phyloP scores from a whole-genome alignment of 345 rosid genomes.

The Hibiscus trionum region DNA sequence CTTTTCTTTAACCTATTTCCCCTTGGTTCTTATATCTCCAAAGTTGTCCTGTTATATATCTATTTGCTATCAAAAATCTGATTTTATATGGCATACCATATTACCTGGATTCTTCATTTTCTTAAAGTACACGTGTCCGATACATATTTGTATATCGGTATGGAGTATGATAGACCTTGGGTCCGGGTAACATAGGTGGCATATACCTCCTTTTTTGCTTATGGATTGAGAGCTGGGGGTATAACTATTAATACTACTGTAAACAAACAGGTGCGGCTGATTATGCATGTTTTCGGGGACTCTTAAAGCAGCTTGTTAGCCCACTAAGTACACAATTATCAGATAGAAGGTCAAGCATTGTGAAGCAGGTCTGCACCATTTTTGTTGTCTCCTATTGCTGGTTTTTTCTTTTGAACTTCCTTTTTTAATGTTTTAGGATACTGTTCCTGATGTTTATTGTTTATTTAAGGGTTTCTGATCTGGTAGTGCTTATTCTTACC shows the following conservation, averaged over 20 bases:
- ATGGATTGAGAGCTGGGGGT: background rate
- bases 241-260: background rate
- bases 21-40: background rate
- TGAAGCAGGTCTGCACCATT: constrained; percentile 65
- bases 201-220: background rate
- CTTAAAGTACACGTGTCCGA: no score
- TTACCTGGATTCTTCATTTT: no score
- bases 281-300: constrained; percentile 78
- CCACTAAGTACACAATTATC: constrained; percentile 83
- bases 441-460: background rate
- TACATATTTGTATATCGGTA: no score
- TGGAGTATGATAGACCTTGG: no score
- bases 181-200: no score
- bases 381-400: background rate
- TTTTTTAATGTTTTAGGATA: background rate
- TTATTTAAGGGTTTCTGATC: background rate
- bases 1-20: background rate
- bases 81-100: background rate
- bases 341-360: constrained; percentile 92
- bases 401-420: background rate
- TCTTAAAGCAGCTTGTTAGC: constrained; percentile 83
- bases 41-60: background rate
- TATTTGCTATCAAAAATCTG: background rate
- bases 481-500: background rate
- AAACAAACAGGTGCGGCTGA: constrained; percentile 68